A percentile compares a stretch with the other conserved stretches of the same genome.
phyloP scores from a whole-genome alignment of 1,284 basidiomycete genomes.

The Malassezia brasiliensis region DNA sequence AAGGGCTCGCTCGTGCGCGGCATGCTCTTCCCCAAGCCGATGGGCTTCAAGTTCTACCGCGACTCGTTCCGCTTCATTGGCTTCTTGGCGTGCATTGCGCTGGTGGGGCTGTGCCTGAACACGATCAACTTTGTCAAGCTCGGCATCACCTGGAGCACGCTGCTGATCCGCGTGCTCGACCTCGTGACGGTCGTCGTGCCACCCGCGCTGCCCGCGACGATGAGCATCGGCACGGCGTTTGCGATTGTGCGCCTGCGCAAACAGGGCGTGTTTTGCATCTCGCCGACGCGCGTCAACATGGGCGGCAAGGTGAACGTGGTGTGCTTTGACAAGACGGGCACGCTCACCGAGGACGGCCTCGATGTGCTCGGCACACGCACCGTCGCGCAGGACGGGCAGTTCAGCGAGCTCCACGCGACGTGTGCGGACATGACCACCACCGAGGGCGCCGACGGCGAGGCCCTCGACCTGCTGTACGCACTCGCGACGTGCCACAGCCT shows the following conservation, averaged over 20 bases:
- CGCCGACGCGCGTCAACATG: conserved; percentile 89
- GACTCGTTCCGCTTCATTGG: conserved; percentile 95
- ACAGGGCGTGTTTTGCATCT: conserved; percentile 87
- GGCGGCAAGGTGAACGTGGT: conserved; percentile 95
- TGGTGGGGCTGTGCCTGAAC: conserved; percentile 58
- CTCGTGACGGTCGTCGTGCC: conserved; percentile 98
- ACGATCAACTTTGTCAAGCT: conserved; percentile 85
- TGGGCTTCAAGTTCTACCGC: conserved; percentile 83
- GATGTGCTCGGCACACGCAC: conserved; percentile 64
- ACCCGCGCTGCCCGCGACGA: conserved; percentile 88
- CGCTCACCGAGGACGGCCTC: conserved; percentile 92
- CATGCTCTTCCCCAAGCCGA: conserved; percentile 97
- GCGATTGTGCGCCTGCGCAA: conserved; percentile 81
- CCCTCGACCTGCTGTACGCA: conserved; percentile 74
- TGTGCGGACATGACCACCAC: conserved; percentile 67
- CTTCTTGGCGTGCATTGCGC: conserved; percentile 78
- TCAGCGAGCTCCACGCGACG: conserved; percentile 82
- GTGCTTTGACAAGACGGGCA: conserved; percentile 99
- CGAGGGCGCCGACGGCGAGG: too few relatives aligned
- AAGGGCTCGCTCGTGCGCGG: conserved; percentile 91
- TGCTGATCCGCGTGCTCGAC: conserved; percentile 82
- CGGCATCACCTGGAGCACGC: conserved; percentile 73
- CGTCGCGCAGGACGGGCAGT: conserved; percentile 54
- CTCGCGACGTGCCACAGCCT: conserved; percentile 92
- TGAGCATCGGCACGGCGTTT: conserved; percentile 95